Conservation (phyloP, 371 early-diverging fungal species). For the Umbelopsis sp. region DNA sequence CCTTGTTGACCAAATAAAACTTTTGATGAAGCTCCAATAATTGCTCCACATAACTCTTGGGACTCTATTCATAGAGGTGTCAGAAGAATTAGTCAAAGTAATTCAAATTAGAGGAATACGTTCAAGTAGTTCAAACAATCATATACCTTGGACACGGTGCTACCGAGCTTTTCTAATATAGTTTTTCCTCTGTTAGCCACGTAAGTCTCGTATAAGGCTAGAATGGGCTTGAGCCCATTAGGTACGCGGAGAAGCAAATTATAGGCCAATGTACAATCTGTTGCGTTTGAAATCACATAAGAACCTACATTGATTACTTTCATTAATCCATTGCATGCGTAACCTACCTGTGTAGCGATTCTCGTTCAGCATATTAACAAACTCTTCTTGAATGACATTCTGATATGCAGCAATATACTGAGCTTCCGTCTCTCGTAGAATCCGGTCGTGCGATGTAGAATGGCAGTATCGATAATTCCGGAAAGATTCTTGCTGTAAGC, state of each 20-base stretch:
- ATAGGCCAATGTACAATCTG: slow-evolving; percentile 80
- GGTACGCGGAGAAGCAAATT: slow-evolving; percentile 64
- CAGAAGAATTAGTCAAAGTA: neutral
- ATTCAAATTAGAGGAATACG: neutral
- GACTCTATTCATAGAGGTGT: slow-evolving; percentile 52
- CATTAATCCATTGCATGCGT: neutral
- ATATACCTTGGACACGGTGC: slow-evolving; percentile 59
- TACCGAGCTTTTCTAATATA: slow-evolving; percentile 57
- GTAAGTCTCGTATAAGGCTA: slow-evolving; percentile 66
- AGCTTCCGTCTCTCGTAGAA: slow-evolving; percentile 75
- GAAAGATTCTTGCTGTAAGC: slow-evolving; percentile 63
- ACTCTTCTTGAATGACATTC: slow-evolving; percentile 68
- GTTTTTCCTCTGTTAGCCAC: slow-evolving; percentile 65
- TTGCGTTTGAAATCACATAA: neutral
- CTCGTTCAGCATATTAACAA: slow-evolving; percentile 68
- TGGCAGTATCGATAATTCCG: slow-evolving; percentile 67
- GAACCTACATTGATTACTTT: neutral
- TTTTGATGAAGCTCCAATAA: slow-evolving; percentile 67
- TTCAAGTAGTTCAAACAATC: neutral
- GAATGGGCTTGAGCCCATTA: slow-evolving; percentile 65
- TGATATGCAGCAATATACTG: slow-evolving; percentile 77
- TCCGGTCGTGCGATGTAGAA: slow-evolving; percentile 65
- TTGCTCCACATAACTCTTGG: slow-evolving; percentile 68
- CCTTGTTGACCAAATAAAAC: slow-evolving; percentile 60
- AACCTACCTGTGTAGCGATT: slow-evolving; percentile 66